These are phyloP conservation scores for barley (Hordeum vulgare) DNA, from an alignment of 176 grass and related monocot species.

Conservation along the genomic window DNA sequence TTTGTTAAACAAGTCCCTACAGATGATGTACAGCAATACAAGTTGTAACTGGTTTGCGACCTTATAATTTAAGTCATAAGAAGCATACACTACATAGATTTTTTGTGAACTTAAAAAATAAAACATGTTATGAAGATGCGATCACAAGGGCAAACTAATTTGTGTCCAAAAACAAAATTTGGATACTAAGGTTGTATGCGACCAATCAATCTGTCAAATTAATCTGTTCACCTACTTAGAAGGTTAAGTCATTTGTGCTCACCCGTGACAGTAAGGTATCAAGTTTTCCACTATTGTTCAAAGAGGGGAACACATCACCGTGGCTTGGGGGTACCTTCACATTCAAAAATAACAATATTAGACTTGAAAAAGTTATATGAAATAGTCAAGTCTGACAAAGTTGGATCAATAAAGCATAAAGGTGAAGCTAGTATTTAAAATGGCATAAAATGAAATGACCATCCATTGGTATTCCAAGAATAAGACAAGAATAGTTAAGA, in stretches of 20 bases:
- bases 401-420: too few relatives aligned
- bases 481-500: too few relatives aligned
- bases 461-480: too few relatives aligned
- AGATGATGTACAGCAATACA: too few relatives aligned
- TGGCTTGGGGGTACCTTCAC: slow-evolving; percentile 93
- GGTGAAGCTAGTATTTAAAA: too few relatives aligned
- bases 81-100: too few relatives aligned
- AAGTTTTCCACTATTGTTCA: slow-evolving; percentile 90
- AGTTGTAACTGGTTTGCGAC: too few relatives aligned
- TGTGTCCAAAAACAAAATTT: neutral
- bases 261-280: slow-evolving; percentile 80
- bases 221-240: neutral
- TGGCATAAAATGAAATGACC: too few relatives aligned
- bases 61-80: too few relatives aligned
- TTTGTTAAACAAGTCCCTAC: too few relatives aligned
- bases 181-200: neutral
- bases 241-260: slow-evolving; percentile 5
- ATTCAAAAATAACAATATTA: neutral
- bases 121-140: neutral
- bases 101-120: neutral
- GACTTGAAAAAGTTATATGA: slow-evolving; percentile 8
- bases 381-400: too few relatives aligned
- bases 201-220: too few relatives aligned
- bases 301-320: slow-evolving; percentile 88
- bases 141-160: neutral